phyloP scores from a whole-genome alignment of 2,329 filamentous ascomycete genomes.

The Fusarium paranaense region DNA sequence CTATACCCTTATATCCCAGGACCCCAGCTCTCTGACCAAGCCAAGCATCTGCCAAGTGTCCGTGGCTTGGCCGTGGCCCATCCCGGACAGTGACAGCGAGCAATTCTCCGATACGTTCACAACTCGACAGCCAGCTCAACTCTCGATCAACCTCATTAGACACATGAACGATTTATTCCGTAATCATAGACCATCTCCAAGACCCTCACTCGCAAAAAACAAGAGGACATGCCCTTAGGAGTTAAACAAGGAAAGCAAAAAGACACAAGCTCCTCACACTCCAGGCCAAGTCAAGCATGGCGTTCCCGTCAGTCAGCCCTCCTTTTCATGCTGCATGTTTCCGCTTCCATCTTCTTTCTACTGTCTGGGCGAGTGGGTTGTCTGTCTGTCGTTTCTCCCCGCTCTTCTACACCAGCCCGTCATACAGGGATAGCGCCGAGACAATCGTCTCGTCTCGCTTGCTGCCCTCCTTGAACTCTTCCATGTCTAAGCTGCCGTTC shows the following conservation, averaged over 20 bases:
- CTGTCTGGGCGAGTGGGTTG: not conserved
- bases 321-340: conserved; percentile 36
- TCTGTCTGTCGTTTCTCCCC: not conserved
- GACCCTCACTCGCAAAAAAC: conserved; percentile 18
- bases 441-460: conserved; percentile 99
- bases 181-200: conserved; percentile 39
- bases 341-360: conserved; percentile 2
- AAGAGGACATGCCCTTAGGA: conserved; percentile 30
- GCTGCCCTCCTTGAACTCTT: conserved; percentile 99
- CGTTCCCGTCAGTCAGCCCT: conserved; percentile 21
- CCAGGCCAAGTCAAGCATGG: conserved; percentile 34
- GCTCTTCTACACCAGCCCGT: conserved; percentile 82
- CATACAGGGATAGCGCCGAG: conserved; percentile 94
- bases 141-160: conserved; percentile 11
- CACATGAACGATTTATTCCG: conserved; percentile 38
- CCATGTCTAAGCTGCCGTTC: conserved; percentile 95
- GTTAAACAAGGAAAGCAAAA: conserved; percentile 41
- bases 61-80: not conserved
- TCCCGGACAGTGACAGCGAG: not conserved
- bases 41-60: conserved; percentile 7
- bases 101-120: not conserved
- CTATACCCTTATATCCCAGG: not conserved
- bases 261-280: conserved; percentile 44
- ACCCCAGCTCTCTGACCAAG: not conserved
- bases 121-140: not conserved